Evolutionary conservation across 768 basidiomycete genomes (phyloP).

Genomic region (Boletus barrowsii): DNA sequence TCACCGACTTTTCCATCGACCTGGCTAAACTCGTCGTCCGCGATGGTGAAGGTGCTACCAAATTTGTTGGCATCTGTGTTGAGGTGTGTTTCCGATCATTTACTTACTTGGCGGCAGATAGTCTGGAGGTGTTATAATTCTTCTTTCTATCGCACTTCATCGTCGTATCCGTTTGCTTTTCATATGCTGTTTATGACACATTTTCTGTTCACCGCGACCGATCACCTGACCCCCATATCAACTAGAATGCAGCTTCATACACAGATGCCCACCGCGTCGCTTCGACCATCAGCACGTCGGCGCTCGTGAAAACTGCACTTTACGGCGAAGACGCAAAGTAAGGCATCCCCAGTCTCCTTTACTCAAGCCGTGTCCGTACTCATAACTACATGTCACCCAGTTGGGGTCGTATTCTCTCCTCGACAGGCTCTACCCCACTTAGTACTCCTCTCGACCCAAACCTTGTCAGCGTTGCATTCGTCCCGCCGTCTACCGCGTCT

Average conservation of each 20-base stretch:
- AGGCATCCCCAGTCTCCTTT: not conserved
- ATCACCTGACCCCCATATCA: constrained; percentile 7
- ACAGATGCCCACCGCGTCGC: constrained; percentile 88
- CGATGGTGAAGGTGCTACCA: constrained; percentile 97
- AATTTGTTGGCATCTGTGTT: constrained; percentile 92
- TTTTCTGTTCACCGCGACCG: not conserved
- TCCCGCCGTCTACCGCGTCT: constrained; percentile 62
- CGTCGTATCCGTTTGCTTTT: not conserved
- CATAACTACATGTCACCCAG: constrained; percentile 36
- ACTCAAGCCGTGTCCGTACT: not conserved
- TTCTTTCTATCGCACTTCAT: not conserved
- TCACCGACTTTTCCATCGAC: constrained; percentile 86
- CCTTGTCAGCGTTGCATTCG: constrained; percentile 84
- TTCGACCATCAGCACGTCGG: constrained; percentile 87
- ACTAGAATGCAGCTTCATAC: constrained; percentile 76
- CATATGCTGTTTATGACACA: not conserved
- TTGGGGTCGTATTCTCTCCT: constrained; percentile 96
- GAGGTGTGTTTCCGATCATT: constrained; percentile 50
- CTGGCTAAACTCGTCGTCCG: constrained; percentile 91
- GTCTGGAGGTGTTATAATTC: not conserved
- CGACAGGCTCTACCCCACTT: constrained; percentile 76
- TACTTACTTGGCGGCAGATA: not conserved
- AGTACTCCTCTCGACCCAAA: constrained; percentile 62
- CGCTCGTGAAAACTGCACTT: constrained; percentile 92
- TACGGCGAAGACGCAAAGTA: constrained; percentile 98